Conservation (phyloP, 768 basidiomycete species). For the Lentinula detonsa region DNA sequence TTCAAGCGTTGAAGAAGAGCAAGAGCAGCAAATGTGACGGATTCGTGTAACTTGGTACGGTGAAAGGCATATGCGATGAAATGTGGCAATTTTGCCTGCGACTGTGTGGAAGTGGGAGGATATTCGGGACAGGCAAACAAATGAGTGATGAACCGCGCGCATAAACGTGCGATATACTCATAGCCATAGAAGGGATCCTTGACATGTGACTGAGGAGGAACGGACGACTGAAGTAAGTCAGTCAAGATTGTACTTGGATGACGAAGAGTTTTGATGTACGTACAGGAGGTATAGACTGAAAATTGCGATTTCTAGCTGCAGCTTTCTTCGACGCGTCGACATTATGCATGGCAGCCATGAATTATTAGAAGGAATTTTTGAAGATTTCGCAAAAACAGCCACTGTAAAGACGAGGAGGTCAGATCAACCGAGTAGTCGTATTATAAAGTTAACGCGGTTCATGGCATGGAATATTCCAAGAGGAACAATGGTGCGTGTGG, state of each 20-base stretch:
- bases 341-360: constrained; percentile 3
- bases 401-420: constrained; percentile 1
- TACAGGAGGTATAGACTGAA: constrained; percentile 14
- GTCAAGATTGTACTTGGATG: constrained; percentile 1
- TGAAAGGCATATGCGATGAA: constrained; percentile 89
- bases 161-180: constrained; percentile 61
- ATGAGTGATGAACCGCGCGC: constrained; percentile 76
- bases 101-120: constrained; percentile 51
- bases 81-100: constrained; percentile 59
- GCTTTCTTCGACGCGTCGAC: constrained; percentile 9
- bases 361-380: background rate
- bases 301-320: constrained; percentile 3
- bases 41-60: constrained; percentile 66
- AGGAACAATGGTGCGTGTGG: background rate
- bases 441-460: background rate
- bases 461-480: background rate
- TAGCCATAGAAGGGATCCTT: constrained; percentile 70
- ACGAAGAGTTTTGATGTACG: constrained; percentile 2
- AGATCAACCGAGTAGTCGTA: background rate
- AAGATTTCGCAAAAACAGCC: background rate
- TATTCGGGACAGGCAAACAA: constrained; percentile 84
- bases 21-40: constrained; percentile 65
- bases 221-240: constrained; percentile 16
- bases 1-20: constrained; percentile 78
- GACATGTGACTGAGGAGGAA: constrained; percentile 21